A percentile compares a stretch with the other conserved stretches of the same genome.
Conservation (phyloP, 2,329 filamentous ascomycete species). For the Parastagonospora nodorum region DNA sequence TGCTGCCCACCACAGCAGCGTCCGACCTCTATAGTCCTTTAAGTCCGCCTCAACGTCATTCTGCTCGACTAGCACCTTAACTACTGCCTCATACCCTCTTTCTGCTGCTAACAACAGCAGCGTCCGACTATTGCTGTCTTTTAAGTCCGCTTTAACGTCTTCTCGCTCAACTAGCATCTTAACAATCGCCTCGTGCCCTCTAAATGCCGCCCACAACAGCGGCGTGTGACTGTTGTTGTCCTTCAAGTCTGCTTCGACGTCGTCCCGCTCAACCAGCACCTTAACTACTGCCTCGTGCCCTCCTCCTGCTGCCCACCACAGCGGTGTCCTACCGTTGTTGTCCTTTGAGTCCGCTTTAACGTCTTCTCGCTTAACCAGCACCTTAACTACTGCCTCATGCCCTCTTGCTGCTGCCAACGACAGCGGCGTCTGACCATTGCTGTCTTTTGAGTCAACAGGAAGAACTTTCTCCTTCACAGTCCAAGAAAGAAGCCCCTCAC, state of each 20-base stretch:
- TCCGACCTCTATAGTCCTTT: no score
- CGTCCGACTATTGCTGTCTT: no score
- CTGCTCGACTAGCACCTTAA: no score
- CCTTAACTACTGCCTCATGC: constrained; percentile 1
- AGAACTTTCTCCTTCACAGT: no score
- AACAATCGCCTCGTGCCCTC: background rate
- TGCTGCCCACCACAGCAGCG: no score
- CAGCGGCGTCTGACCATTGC: background rate
- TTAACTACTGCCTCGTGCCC: background rate
- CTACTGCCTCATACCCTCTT: no score
- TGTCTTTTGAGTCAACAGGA: no score
- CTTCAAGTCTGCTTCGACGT: background rate
- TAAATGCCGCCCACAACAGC: background rate
- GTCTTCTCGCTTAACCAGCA: background rate
- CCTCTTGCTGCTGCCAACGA: constrained; percentile 6
- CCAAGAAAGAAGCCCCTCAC: background rate
- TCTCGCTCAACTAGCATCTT: background rate
- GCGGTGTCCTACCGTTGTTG: background rate
- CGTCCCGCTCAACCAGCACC: background rate
- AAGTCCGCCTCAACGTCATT: no score
- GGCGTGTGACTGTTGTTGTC: background rate
- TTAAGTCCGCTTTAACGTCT: no score
- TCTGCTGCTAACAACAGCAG: no score
- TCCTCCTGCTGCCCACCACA: background rate
- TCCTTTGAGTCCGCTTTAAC: background rate